Conservation (phyloP, 176 grass and related monocot species). For the Chrysopogon serrulatus region DNA sequence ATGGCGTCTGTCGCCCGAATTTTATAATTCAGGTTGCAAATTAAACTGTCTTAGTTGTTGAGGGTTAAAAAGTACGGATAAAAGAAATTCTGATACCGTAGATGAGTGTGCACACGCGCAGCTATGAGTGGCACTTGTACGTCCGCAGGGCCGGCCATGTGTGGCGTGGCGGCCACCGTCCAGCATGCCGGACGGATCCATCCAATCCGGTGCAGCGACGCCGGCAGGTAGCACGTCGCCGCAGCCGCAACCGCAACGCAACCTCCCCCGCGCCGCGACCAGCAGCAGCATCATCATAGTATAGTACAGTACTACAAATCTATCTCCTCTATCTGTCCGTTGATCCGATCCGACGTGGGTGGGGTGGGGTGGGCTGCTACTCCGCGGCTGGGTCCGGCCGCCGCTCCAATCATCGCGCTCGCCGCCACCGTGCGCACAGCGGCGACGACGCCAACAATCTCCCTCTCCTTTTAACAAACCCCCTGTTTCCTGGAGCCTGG, state of each 20-base stretch:
- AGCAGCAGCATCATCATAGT: too few species aligned
- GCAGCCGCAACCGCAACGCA: not conserved
- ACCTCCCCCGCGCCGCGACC: not conserved
- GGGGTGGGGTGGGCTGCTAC: too few species aligned
- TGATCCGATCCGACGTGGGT: not conserved
- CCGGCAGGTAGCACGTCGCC: not conserved
- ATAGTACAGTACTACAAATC: too few species aligned
- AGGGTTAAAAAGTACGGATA: too few species aligned
- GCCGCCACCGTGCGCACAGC: not conserved
- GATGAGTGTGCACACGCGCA: not conserved
- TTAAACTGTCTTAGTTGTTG: too few species aligned
- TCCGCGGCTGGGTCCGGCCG: not conserved
- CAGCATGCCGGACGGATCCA: not conserved
- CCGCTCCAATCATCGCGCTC: slow-evolving; percentile 1
- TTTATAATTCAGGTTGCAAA: too few species aligned
- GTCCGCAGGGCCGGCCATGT: not conserved
- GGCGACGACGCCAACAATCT: not conserved
- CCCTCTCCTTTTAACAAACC: not conserved
- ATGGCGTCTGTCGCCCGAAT: too few species aligned
- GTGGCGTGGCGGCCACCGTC: not conserved
- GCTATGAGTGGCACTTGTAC: not conserved
- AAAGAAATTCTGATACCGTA: too few species aligned
- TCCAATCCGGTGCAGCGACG: not conserved
- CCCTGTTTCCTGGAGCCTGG: not conserved
- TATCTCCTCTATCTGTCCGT: not conserved